phyloP scores from a whole-genome alignment of 208 protist genomes.

The Acanthamoeba castellanii region DNA sequence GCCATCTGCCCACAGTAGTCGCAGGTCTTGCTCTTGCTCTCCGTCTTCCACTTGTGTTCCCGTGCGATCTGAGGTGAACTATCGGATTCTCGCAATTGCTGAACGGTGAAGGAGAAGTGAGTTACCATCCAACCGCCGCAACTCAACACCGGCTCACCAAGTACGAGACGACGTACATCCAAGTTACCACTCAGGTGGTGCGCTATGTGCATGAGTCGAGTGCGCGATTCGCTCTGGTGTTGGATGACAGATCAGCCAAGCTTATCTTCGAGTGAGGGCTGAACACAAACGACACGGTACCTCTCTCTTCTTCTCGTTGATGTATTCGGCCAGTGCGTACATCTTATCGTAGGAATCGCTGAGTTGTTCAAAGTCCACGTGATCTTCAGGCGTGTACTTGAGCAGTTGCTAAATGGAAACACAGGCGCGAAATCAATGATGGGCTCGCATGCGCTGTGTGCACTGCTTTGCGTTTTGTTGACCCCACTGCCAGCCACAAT shows the following conservation, averaged over 20 bases:
- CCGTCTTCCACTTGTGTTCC: conserved; percentile 55
- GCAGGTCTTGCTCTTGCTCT: conserved; percentile 59
- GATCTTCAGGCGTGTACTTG: conserved; percentile 61
- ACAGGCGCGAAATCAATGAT: too few species aligned
- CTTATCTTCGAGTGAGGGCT: not conserved
- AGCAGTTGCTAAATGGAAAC: conserved; percentile 52
- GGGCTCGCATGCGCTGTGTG: not conserved
- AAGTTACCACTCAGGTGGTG: conserved; percentile 35
- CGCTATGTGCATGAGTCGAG: conserved; percentile 38
- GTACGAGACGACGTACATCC: not conserved
- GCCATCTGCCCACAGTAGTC: conserved; percentile 67
- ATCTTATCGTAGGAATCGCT: conserved; percentile 60
- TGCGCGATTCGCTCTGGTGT: conserved; percentile 54
- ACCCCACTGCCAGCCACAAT: not conserved
- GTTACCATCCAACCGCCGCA: too few species aligned
- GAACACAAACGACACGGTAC: not conserved
- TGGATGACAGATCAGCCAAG: not conserved
- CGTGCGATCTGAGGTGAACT: conserved; percentile 6
- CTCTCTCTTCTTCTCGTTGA: conserved; percentile 71
- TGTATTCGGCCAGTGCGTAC: conserved; percentile 64
- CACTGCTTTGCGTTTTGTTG: not conserved
- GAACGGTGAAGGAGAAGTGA: not conserved
- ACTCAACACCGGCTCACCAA: too few species aligned
- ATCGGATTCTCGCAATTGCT: conserved; percentile 63
- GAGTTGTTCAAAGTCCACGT: conserved; percentile 42